These are phyloP conservation scores for Besnoitia besnoiti DNA, from an alignment of 169 alveolate genomes.

Conservation along the genomic window DNA sequence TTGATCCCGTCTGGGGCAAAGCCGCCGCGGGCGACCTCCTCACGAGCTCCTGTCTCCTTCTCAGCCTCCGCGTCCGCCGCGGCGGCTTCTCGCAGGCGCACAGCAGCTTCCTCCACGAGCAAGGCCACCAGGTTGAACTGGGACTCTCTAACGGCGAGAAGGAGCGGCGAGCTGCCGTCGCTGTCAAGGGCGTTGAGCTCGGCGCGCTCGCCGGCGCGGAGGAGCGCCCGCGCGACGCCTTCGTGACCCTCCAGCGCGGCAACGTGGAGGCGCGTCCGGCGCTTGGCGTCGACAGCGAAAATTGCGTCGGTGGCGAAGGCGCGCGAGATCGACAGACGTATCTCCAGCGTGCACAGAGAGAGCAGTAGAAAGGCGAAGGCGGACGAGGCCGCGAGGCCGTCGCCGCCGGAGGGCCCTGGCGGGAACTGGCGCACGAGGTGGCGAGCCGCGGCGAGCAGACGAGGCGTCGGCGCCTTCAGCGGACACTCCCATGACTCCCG, in stretches of 20 bases:
- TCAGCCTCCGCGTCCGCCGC: background rate
- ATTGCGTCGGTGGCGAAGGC: background rate
- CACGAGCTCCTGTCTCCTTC: background rate
- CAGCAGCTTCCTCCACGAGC: background rate
- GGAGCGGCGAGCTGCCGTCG: conserved; percentile 7
- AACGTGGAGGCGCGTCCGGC: background rate
- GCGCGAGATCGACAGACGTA: background rate
- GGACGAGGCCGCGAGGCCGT: background rate
- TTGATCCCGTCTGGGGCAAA: too few species aligned
- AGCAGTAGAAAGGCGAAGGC: background rate
- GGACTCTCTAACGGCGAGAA: background rate
- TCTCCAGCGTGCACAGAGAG: background rate
- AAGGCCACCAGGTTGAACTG: conserved; percentile 6
- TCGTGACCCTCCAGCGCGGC: conserved; percentile 10
- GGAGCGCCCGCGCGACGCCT: background rate
- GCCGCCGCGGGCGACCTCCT: too few species aligned
- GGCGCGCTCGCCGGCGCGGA: background rate
- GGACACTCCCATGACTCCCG: background rate
- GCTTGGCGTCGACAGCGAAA: background rate
- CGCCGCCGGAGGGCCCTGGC: background rate
- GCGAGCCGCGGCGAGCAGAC: background rate
- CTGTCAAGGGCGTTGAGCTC: background rate
- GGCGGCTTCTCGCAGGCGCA: background rate
- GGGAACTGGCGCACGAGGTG: too few species aligned
- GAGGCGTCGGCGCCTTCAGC: background rate